These are phyloP conservation scores for Trichoderma virens DNA, from an alignment of 495 filamentous ascomycete genomes.

Conservation along the genomic window DNA sequence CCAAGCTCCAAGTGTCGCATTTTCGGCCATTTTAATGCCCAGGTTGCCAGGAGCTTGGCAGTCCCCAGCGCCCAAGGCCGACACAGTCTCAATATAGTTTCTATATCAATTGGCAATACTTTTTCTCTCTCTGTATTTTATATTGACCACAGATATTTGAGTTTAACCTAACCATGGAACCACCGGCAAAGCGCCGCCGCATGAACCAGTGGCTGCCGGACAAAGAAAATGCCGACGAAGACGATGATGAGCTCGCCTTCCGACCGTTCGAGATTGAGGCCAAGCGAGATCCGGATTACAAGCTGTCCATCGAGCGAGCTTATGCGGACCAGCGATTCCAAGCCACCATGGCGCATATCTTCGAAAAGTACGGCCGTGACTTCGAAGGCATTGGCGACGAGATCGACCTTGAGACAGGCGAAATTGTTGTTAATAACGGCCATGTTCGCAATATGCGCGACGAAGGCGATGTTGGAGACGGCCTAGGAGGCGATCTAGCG, in stretches of 20 bases:
- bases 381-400: constrained; percentile 76
- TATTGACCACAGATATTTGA: background rate
- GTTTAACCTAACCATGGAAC: constrained; percentile 39
- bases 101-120: background rate
- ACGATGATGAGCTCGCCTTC: constrained; percentile 35
- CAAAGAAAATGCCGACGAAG: constrained; percentile 30
- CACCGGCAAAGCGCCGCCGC: constrained; percentile 49
- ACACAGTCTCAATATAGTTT: background rate
- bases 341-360: constrained; percentile 75
- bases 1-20: background rate
- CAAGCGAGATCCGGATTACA: constrained; percentile 39
- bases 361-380: constrained; percentile 77
- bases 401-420: constrained; percentile 67
- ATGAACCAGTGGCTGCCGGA: constrained; percentile 29
- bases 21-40: background rate
- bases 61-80: background rate
- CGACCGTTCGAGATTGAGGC: constrained; percentile 34
- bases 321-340: constrained; percentile 62
- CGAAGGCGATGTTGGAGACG: constrained; percentile 40
- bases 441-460: constrained; percentile 56
- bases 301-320: constrained; percentile 49
- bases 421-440: constrained; percentile 81
- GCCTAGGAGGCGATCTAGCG: constrained; percentile 13
- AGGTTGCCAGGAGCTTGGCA: background rate
- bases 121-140: background rate